Percentiles rank a stretch among this genome's conserved stretches.
Evolutionary conservation across 306 rosid species (phyloP).

Genomic region (Malus sylvestris): DNA sequence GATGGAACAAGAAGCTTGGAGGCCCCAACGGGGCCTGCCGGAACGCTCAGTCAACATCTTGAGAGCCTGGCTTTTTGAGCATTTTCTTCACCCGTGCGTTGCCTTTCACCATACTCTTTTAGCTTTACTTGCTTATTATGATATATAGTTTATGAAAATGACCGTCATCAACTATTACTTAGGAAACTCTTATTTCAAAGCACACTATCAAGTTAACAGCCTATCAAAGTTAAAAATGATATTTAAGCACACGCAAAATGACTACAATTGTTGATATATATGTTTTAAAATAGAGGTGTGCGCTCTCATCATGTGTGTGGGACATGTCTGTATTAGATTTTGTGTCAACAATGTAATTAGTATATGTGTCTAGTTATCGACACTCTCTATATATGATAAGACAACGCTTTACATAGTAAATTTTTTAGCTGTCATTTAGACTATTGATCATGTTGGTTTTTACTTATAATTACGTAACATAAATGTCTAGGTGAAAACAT

Average conservation of each 20-base stretch:
- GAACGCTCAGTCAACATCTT: constrained; percentile 96
- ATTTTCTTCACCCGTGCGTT: constrained; percentile 97
- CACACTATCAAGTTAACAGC: not conserved
- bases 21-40: constrained; percentile 97
- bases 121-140: not conserved
- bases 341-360: not conserved
- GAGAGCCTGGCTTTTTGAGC: constrained; percentile 99
- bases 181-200: not conserved
- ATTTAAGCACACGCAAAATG: not conserved
- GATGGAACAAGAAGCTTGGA: constrained; percentile 99
- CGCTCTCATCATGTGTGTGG: too few relatives aligned
- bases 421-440: too few relatives aligned
- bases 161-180: not conserved
- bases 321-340: too few relatives aligned
- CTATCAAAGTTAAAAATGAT: not conserved
- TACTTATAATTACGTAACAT: too few relatives aligned
- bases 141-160: not conserved
- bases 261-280: not conserved
- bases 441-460: too few relatives aligned
- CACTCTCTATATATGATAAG: too few relatives aligned
- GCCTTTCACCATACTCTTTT: not conserved
- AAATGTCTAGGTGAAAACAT: not conserved
- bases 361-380: too few relatives aligned
- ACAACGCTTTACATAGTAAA: not conserved
- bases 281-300: not conserved